Conservation (phyloP, 768 basidiomycete species). For the Russula foetens region DNA sequence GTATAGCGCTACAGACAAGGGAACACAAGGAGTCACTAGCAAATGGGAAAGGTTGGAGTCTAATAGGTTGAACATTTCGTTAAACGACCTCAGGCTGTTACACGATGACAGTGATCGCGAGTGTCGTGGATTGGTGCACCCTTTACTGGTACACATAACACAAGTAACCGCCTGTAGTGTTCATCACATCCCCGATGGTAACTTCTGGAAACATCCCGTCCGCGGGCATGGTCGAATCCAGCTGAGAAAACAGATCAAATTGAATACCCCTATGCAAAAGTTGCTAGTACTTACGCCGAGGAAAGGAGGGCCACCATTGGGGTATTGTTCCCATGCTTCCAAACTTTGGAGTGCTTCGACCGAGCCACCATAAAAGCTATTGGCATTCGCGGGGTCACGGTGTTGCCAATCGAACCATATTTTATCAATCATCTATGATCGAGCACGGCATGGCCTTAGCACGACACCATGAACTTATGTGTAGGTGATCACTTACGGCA, state of each 20-base stretch:
- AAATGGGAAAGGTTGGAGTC: no score
- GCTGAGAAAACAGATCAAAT: conserved; percentile 11
- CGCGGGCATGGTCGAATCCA: conserved; percentile 25
- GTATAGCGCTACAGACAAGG: no score
- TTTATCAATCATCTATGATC: conserved; percentile 30
- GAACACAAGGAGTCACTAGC: no score
- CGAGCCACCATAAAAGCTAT: conserved; percentile 28
- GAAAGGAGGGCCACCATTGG: conserved; percentile 24
- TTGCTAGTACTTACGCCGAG: conserved; percentile 19
- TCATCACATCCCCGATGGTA: conserved; percentile 25
- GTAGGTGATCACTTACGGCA: conserved; percentile 21
- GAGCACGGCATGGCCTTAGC: no score
- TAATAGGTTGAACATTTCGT: no score
- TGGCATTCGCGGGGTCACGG: conserved; percentile 21
- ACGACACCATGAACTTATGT: not conserved
- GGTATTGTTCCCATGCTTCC: conserved; percentile 22
- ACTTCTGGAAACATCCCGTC: conserved; percentile 25
- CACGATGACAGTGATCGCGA: no score
- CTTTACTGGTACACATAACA: conserved; percentile 31
- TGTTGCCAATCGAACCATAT: conserved; percentile 33
- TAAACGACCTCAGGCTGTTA: no score
- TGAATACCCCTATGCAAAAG: not conserved
- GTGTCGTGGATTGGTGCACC: not conserved
- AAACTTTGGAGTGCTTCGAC: conserved; percentile 24
- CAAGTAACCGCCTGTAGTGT: conserved; percentile 27